Percentiles rank a stretch among this genome's conserved stretches.
phyloP scores from a whole-genome alignment of 2,329 filamentous ascomycete genomes.

The Metarhizium anisopliae region DNA sequence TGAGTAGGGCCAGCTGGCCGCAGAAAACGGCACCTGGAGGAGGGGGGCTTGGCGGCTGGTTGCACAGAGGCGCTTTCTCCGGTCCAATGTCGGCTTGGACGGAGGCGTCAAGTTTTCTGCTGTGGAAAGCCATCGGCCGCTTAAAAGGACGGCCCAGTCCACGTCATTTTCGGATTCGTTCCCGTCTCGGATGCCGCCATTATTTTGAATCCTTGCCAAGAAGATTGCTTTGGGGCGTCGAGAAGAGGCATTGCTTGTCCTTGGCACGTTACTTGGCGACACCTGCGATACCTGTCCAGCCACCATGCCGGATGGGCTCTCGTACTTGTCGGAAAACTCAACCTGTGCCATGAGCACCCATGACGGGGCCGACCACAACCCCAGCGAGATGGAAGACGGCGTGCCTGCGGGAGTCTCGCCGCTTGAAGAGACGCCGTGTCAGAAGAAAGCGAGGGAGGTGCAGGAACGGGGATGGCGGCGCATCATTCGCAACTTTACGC shows the following conservation, averaged over 20 bases:
- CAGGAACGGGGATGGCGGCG: conserved; percentile 30
- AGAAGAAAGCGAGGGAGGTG: conserved; percentile 13
- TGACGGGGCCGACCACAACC: neutral
- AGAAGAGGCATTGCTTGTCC: neutral
- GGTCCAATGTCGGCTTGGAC: neutral
- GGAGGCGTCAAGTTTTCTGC: neutral
- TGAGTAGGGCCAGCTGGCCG: too few species aligned
- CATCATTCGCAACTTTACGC: conserved; percentile 44
- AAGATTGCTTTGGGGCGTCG: neutral
- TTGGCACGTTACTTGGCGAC: neutral
- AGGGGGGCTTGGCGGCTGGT: too few species aligned
- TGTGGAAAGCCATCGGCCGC: neutral
- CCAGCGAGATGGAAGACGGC: neutral
- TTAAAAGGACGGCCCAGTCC: neutral
- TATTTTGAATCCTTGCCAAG: too few species aligned
- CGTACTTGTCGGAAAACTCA: neutral
- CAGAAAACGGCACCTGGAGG: neutral
- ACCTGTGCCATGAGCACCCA: neutral
- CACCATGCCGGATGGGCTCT: neutral
- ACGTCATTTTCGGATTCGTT: neutral
- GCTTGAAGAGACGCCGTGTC: conserved; percentile 14
- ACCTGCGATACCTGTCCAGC: neutral
- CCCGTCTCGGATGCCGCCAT: neutral
- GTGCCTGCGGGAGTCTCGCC: neutral
- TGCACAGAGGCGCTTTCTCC: conserved; percentile 1